A percentile compares a stretch with the other conserved stretches of the same genome.
These are phyloP conservation scores for Wickerhamiella siamensis DNA, from an alignment of 805 yeast species.

Conservation along the genomic window DNA sequence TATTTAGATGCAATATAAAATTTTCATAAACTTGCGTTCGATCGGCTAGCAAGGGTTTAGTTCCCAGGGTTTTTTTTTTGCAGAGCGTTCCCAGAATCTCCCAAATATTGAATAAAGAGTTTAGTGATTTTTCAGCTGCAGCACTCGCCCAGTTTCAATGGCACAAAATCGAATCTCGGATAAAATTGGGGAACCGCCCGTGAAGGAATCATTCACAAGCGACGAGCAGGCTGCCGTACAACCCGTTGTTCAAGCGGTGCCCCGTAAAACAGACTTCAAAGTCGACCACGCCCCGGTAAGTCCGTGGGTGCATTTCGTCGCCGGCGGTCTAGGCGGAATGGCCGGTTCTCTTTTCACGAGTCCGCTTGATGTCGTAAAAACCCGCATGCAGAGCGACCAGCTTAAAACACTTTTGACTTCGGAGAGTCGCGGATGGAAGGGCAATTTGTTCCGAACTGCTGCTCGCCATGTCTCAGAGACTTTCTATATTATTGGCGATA, in stretches of 20 bases:
- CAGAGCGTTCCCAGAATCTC: too few relatives aligned
- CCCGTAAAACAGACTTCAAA: conserved; percentile 7
- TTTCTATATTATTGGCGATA: conserved; percentile 48
- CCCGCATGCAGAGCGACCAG: conserved; percentile 83
- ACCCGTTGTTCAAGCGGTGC: conserved; percentile 18
- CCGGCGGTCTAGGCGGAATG: conserved; percentile 77
- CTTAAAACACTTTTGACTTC: conserved; percentile 25
- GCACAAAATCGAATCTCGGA: not conserved
- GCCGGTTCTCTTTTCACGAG: conserved; percentile 89
- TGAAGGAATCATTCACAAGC: conserved; percentile 14
- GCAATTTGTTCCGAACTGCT: conserved; percentile 30
- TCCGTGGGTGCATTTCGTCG: conserved; percentile 37
- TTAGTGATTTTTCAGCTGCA: too few relatives aligned
- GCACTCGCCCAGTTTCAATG: not conserved
- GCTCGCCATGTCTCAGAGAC: conserved; percentile 74
- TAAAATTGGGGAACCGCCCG: conserved; percentile 3
- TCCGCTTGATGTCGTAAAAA: conserved; percentile 92
- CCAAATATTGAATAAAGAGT: too few relatives aligned
- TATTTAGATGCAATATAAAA: not conserved
- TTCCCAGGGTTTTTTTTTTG: too few relatives aligned
- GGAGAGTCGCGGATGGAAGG: conserved; percentile 1
- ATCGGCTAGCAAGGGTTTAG: too few relatives aligned
- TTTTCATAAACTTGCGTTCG: too few relatives aligned
- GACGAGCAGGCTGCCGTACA: conserved; percentile 15
- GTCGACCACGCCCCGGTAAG: conserved; percentile 22